phyloP scores from a whole-genome alignment of 495 filamentous ascomycete genomes.

The Melanomma pulvis-pyrius region DNA sequence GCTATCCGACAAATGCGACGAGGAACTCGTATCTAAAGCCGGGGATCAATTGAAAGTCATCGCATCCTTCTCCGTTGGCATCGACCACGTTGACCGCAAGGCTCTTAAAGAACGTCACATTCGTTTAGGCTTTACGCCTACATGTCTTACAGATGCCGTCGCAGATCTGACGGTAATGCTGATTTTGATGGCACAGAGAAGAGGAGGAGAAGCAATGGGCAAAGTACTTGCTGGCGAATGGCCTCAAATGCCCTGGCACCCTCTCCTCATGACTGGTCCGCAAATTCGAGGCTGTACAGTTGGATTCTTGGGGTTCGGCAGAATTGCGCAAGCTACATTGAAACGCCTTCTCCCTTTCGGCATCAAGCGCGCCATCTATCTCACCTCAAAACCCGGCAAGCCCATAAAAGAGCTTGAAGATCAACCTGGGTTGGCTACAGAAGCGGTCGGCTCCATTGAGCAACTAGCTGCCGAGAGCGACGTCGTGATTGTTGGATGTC shows the following conservation, averaged over 20 bases:
- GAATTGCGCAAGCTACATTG: slow-evolving; percentile 28
- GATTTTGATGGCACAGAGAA: slow-evolving; percentile 29
- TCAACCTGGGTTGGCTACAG: slow-evolving; percentile 15
- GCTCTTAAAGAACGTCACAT: slow-evolving; percentile 24
- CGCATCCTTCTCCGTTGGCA: slow-evolving; percentile 32
- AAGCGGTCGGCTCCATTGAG: slow-evolving; percentile 10
- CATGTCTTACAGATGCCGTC: slow-evolving; percentile 26
- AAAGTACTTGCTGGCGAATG: slow-evolving; percentile 29
- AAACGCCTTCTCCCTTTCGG: slow-evolving; percentile 30
- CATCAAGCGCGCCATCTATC: slow-evolving; percentile 17
- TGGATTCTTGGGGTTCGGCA: slow-evolving; percentile 29
- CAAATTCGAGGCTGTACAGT: slow-evolving; percentile 25
- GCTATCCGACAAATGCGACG: slow-evolving; percentile 28
- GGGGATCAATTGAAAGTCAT: slow-evolving; percentile 24
- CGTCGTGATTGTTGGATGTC: slow-evolving; percentile 26
- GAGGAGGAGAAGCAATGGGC: slow-evolving; percentile 25
- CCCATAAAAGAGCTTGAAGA: slow-evolving; percentile 8
- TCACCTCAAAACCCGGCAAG: slow-evolving; percentile 23
- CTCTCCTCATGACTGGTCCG: slow-evolving; percentile 28
- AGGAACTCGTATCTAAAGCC: slow-evolving; percentile 19
- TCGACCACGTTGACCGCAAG: slow-evolving; percentile 22
- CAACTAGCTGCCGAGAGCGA: slow-evolving; percentile 29
- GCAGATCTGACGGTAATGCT: slow-evolving; percentile 31
- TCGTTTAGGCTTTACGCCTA: slow-evolving; percentile 31
- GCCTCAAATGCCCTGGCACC: slow-evolving; percentile 33